Evolutionary conservation across 805 yeast species (phyloP), one percentile per base, ranked within the genome.

Genomic region (Ogataea pignaliae): DNA sequence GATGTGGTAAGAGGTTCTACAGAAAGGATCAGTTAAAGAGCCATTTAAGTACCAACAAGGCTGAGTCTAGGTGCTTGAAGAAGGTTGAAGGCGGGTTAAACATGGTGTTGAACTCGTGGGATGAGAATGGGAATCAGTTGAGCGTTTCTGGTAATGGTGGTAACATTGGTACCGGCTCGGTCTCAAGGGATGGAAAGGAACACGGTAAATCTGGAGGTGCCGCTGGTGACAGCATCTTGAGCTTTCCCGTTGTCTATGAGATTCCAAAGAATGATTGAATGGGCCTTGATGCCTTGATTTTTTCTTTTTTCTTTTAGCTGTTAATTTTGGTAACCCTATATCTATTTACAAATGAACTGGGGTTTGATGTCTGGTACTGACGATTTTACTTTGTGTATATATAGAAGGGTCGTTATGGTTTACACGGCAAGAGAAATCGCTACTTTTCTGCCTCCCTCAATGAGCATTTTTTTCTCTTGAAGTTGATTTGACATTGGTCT

Each of bases 11-110:
- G 31, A 39, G 55, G 31, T 55, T 55, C 43, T 52, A 48, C 44
- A 42, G 59, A 37, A 55, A 53, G 38, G 57, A 55, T 44, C 59
- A 55, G 46, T 48, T 55, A 29, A 55, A 53, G 42, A 50, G 56
- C 37, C 59, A 55, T 44, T 41, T 55, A 16, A 53, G 45, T 42
- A 55, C 59, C 14, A 48, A 45, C 39, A 55, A 55, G 45, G 59
- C 59, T 18, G 57, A 47, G 30, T 44, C 39, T 18, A 45, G 45
- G 36, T 55, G 59, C 32, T 41, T 51, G 31, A 42, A 14, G 12
- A 21, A 14, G 12, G 10, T 31, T 11, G 46, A 36, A 37, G 43
- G 44, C 38, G 42, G 39, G 7, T 3, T 18, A 12, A 13, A 12
- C 14, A 30, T 12, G 13, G 33, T 13, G 14, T 30, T 30, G 33